Evolutionary conservation across 352 stramenopile genomes (phyloP), one percentile per base, ranked within the genome.

Genomic region (Globisporangium spiculum): DNA sequence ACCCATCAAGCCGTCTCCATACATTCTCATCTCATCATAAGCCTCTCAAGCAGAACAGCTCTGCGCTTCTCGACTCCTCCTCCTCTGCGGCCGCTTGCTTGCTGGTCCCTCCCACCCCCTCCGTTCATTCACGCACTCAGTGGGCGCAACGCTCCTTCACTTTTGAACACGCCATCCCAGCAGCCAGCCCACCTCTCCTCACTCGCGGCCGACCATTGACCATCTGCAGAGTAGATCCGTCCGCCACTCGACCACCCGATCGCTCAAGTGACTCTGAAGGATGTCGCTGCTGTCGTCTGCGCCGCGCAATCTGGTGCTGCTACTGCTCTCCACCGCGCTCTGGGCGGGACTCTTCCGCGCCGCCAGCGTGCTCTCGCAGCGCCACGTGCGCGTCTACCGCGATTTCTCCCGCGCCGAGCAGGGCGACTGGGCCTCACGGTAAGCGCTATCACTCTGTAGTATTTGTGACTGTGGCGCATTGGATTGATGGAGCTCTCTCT

Each of bases 401-500:
- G 79, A 90, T 65, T 95, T 92, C 58, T 91, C 84, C 9, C 69
- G 68, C 50, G 72, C 78, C 4, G 83, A 95, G 52, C 79, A 90
- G 48, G 86, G 80, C 66, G 86, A 95, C 76, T 95, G 85, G 85
- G 88, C 84, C 71, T 93, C 88, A 46, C 75, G 88, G 88, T 95
- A 68, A 50, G 57, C 14, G 53, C 30, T 32, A 32, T 32, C 30
- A 7, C 30, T 32, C 30, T 32, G 30, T 32, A 32, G 30, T 32
- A 32, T 32, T 32, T 32, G 7, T 32, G 30, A 32, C 30, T 32
- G 30, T 32, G 48, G 22, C 7, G 6, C 20, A 0, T 14, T 54
- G 20, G 6, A 54, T n/a, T 56, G 20, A 56, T 32, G 6, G 24
- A 12, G 14, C 22, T 65, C 24, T 69, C 55, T 72, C 10, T 68